Evolutionary conservation across 306 rosid genomes (phyloP).

Genomic region (Acacia confusa): DNA sequence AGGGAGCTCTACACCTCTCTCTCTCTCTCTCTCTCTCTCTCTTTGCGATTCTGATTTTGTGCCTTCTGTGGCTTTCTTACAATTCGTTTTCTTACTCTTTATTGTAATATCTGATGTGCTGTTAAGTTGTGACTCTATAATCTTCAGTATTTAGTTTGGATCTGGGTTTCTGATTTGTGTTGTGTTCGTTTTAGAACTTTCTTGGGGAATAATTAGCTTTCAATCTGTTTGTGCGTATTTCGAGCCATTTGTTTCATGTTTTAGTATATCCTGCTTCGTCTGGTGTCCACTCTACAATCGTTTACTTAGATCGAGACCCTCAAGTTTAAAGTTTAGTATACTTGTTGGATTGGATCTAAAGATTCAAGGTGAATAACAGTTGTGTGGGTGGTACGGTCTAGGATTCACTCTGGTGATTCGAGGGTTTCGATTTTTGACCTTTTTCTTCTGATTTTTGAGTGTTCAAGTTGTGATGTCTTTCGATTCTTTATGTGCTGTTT

Average conservation of each 20-base stretch:
- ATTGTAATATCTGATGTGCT: background rate
- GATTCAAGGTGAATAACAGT: background rate
- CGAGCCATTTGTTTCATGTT: background rate
- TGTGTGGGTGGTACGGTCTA: too few species aligned
- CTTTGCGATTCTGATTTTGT: background rate
- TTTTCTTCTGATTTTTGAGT: background rate
- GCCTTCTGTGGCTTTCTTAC: background rate
- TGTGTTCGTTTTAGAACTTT: background rate
- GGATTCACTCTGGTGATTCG: background rate
- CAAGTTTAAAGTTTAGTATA: background rate
- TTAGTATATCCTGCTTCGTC: background rate
- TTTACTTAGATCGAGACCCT: background rate
- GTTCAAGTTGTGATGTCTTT: background rate
- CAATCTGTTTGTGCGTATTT: background rate
- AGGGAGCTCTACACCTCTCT: constrained; percentile 89
- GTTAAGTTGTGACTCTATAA: too few species aligned
- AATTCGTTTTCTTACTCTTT: background rate
- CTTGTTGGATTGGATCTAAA: too few species aligned
- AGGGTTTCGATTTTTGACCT: background rate
- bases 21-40: background rate
- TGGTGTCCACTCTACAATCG: background rate
- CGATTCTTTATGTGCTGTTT: background rate
- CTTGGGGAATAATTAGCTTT: background rate
- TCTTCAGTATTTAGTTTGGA: background rate
- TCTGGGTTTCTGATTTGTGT: background rate